Base-by-base conservation (phyloP, 2,329 filamentous ascomycete genomes). In the Venturia nashicola region DNA sequence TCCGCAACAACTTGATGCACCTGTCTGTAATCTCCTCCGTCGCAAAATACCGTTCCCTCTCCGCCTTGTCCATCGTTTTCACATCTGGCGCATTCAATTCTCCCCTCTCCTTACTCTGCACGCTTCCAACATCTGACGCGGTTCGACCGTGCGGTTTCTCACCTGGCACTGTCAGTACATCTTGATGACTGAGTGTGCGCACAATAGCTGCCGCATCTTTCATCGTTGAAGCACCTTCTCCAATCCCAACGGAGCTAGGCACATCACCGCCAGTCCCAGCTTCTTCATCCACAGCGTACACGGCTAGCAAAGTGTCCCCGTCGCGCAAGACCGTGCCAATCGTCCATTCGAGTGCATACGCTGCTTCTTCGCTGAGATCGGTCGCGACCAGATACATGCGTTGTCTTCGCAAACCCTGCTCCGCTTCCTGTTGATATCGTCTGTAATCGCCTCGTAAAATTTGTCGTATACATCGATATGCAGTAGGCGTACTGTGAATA, bases 361-460 rank as follows among this genome's bases (percentile, higher is more conserved):
- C 90, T 5, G 93, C 92, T 76, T 99, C 94, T 44, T 94, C 90
- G 69, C 92, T 97, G 3, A 97, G 78, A 74, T 99, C 94, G 0
- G 91, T 97, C 3, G 94, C 93, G n/a, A 97, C 91, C 18, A 99
- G 79, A 72, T 97, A 99, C 70, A 94, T 95, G 62, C 94, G 84
- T 66, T 93, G 83, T 62, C 89, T 85, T 61, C 89, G 85, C 61
- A 90, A 82, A 62, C 91, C 90, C 14, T 90, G 88, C 64, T 92
- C 86, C 0, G 89, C 89, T 70, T 92, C 86, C 68, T 87, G 83
- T 54, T 89, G 86, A 68, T 96, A 87, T 68, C 85, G 83, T 61
- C 78, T 77, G 72, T 90, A 97, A 68, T 97, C 90, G 46, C 94
- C 94, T 16, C 94, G 87, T 67, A 96, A 87, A 66, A 97, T 89